Evolutionary conservation across 2,329 filamentous ascomycete species (phyloP), one percentile per base, ranked within the genome.

Genomic region (Grosmannia huntii): DNA sequence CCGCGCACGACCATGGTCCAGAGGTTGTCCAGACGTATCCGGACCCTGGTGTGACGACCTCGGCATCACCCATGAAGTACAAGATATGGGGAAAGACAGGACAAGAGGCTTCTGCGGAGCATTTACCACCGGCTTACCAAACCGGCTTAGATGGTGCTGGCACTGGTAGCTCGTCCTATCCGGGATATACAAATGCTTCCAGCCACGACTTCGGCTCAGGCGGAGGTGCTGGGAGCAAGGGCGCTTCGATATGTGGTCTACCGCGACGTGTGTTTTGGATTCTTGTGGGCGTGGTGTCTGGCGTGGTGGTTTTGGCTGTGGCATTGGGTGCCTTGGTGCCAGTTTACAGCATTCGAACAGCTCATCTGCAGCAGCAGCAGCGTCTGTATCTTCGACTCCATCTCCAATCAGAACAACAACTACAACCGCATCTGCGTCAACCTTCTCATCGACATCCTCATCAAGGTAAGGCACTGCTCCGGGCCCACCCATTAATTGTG

Each of bases 281-380:
- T 21, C 19, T 53, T 6, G 27, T 53, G 19, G 69, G 65, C 6
- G 53, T 70, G 4, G 65, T 60, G 0, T 38, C 67, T 0, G 67
- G 69, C 27, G 38, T 69, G 14, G 49, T 68, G 1, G 66, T 71
- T 6, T 60, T 66, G 28, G 69, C 64, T 7, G 58, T 71, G 6
- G 69, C 68, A 3, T 59, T 67, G 0, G 70, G 70, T 0, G 70
- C 0, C 64, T 71, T 4, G 70, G 70, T 1, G 57, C 71, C n/a
- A 66, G 65, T 16, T 57, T 65, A 46, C 61, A 59, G n/a, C 60
- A 59, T 11, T 53, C 36, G 21, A 28, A 38, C 28, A 23, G 23
- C 23, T 36, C 44, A n/a, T 36, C 54, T n/a, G 10, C 28, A 14
- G 19, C 41, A 23, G 28, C 28, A 16, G 27, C 50, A 28, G n/a